A percentile compares a stretch with the other conserved stretches of the same genome.
These are phyloP conservation scores for Saturnispora sekii DNA, from an alignment of 805 yeast genomes.

Conservation along the genomic window DNA sequence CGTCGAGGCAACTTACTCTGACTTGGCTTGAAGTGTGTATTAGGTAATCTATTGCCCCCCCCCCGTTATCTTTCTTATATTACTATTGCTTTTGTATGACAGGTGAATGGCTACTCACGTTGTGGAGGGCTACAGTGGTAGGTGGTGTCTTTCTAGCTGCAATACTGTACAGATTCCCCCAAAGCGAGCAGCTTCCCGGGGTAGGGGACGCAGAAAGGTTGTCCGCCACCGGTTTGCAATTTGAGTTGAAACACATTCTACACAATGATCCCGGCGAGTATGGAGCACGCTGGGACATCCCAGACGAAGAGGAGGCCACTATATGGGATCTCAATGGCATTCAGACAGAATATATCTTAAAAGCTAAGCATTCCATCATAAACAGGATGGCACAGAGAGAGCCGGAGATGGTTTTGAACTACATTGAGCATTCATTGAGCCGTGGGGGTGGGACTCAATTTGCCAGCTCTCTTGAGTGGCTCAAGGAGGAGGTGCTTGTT, in stretches of 20 bases:
- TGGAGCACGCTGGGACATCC: conserved; percentile 32
- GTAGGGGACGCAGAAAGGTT: no score
- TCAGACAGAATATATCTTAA: conserved; percentile 13
- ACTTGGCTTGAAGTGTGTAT: conserved; percentile 29
- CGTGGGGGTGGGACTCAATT: no score
- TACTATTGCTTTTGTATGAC: neutral
- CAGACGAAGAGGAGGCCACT: neutral
- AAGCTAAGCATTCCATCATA: conserved; percentile 11
- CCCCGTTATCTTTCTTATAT: neutral
- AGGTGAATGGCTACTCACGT: neutral
- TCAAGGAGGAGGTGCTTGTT: conserved; percentile 37
- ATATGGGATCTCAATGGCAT: conserved; percentile 1
- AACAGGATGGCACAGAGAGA: conserved; percentile 35
- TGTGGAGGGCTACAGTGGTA: no score
- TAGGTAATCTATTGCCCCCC: neutral
- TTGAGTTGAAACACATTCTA: conserved; percentile 45
- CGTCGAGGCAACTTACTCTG: conserved; percentile 87
- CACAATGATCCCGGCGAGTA: conserved; percentile 47
- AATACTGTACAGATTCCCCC: no score
- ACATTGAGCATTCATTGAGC: conserved; percentile 43
- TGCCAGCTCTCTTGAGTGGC: conserved; percentile 52
- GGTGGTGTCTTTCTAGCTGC: no score
- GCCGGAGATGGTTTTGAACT: conserved; percentile 60
- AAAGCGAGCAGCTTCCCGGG: no score
- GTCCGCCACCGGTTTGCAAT: conserved; percentile 6